Conservation (phyloP, 2,329 filamentous ascomycete genomes). For the Ophioceras dolichostomum region DNA sequence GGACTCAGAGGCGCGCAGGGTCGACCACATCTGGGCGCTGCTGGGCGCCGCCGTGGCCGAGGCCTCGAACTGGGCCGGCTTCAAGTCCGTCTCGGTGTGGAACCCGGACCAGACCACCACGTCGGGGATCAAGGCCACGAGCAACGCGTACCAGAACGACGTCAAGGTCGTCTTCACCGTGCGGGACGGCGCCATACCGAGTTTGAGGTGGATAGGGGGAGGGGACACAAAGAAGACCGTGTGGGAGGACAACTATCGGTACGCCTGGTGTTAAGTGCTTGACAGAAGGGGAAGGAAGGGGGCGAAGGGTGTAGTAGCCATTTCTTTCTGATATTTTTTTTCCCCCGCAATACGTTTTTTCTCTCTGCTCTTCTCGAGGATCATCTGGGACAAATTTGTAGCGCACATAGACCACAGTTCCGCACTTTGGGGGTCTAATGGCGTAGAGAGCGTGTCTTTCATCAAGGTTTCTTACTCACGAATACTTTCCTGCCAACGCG, state of each 20-base stretch:
- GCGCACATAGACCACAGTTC: too few relatives aligned
- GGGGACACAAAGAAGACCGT: slow-evolving; percentile 11
- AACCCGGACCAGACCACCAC: slow-evolving; percentile 19
- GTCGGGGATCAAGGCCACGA: slow-evolving; percentile 15
- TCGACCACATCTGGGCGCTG: slow-evolving; percentile 14
- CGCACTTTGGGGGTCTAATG: too few relatives aligned
- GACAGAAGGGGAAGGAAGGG: not conserved
- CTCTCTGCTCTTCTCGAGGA: too few relatives aligned
- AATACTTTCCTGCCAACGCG: too few relatives aligned
- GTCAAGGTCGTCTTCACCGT: slow-evolving; percentile 17
- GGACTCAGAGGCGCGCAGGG: slow-evolving; percentile 10
- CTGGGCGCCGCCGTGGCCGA: slow-evolving; percentile 20
- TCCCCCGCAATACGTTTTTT: too few relatives aligned
- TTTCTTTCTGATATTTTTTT: not conserved
- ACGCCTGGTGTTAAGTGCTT: slow-evolving; percentile 15
- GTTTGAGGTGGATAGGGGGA: slow-evolving; percentile 21
- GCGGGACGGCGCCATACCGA: slow-evolving; percentile 19
- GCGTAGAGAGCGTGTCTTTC: too few relatives aligned
- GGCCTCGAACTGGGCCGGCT: slow-evolving; percentile 14
- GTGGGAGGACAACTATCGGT: slow-evolving; percentile 19
- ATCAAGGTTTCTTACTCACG: too few relatives aligned
- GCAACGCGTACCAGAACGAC: slow-evolving; percentile 23
- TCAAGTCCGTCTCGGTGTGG: slow-evolving; percentile 22
- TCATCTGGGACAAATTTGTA: too few relatives aligned
- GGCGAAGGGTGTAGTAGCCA: too few relatives aligned